Base-by-base conservation (phyloP, 768 basidiomycete genomes). In the Rhizopogon vesiculosus region DNA sequence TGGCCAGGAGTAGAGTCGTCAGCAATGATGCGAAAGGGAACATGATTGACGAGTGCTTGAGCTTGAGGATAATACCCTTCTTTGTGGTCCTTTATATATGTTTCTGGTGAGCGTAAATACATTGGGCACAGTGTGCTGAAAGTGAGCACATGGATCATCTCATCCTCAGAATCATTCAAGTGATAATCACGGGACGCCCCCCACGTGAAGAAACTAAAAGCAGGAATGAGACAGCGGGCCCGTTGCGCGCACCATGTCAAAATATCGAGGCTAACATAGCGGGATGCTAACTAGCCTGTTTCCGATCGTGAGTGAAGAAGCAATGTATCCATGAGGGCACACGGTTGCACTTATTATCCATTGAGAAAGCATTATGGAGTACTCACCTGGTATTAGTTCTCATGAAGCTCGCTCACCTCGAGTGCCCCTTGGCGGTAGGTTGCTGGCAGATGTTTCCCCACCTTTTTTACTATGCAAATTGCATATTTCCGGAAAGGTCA, bases 1-100 rank as follows among this genome's bases (percentile, higher is more conserved):
- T 22, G 45, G 77, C 76, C 48, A 82, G 72, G 42, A 81, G 64
- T 40, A 82, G 62, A 45, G 74, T 69, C 38, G 75, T 73, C 55
- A 82, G 68, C 52, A 83, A 61, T 52, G 73, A 72, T 40, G 67
- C 62, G 49, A 69, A 54, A 40, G 59, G 65, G 61, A 76, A 74
- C 76, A 78, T 77, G 56, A 51, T 65, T 25, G 29, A 31, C 51
- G 12, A 38, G 13, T 10, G 35, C n/a, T 18, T n/a, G 41, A 41
- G 18, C n/a, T n/a, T 4, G 46, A 35, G 19, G 19, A 33, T 15
- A 3, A 19, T 35, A 15, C 7, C 31, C 19, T 7, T 10, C 12
- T 8, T 33, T 4, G 31, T 19, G 31, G 13, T 7, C 7, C 46
- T 33, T 48, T 48, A 48, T 48, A 46, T 31, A 48, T 35, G 7